Evolutionary conservation across 2,329 filamentous ascomycete genomes (phyloP), one percentile per base, ranked within the genome.

Genomic region (Paecilomyces sp.): DNA sequence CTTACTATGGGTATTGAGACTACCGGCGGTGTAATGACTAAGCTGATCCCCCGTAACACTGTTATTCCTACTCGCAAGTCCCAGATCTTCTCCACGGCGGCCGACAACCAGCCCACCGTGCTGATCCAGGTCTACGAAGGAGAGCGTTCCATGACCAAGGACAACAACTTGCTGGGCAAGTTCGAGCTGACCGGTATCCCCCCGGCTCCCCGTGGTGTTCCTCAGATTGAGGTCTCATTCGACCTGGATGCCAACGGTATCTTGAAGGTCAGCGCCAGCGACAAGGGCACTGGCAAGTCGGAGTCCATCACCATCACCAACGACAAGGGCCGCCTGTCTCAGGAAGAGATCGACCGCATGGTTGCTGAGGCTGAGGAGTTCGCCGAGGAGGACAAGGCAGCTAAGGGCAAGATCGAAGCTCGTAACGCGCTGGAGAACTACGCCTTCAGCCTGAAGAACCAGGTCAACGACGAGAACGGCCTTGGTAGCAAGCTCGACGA

Each of bases 271-370:
- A 91, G 90, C 66, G 94, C 94, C 67, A 88, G 90, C 72, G 94
- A 99, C 80, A 97, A 97, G 89, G 94, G 92, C 76, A 97, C 93
- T 71, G 94, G 94, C 79, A 97, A 97, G 86, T 87, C 85, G 64
- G 92, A 99, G 84, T 92, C 89, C 65, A 97, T 99, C 78, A 97
- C 94, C 70, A 99, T 99, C 76, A 97, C 90, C 82, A 97, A 99
- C 82, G 94, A 99, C 82, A 97, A 97, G 88, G 94, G 94, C 68
- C 93, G 94, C 77, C 88, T 99, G 57, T 92, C 89, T 70, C 89
- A 89, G 73, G 94, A 99, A 69, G 94, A 99, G 79, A 99, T 99
- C 70, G 93, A 97, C 79, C 94, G 94, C 79, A 99, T 99, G 94
- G 92, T 99, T 65, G 88, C 89, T 68, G 94, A 99, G 81, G 94